Evolutionary conservation across 2,329 filamentous ascomycete species (phyloP), one percentile per base, ranked within the genome.

Genomic region (Aspergillus tubingensis): DNA sequence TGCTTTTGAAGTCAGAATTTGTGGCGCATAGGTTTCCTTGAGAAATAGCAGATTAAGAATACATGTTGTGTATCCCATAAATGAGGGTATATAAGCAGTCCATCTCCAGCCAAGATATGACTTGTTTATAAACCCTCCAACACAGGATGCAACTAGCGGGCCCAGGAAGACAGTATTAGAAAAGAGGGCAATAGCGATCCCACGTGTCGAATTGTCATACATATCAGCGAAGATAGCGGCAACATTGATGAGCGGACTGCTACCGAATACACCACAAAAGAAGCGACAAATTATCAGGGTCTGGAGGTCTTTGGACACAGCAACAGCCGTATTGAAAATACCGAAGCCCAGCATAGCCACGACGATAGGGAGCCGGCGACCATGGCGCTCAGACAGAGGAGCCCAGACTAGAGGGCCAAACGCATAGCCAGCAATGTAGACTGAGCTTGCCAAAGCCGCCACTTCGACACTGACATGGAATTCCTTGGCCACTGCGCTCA

Each of bases 241-340:
- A 0, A 86, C 89, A 64, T 88, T 89, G 0, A 86, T 90, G 0
- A 91, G 82, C 0, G 88, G 87, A 0, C 88, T 87, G 0, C 83
- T 83, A 6, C 83, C 83, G 64, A 88, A 88, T 58, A 88, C 81
- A 0, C 83, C 87, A 3, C 82, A 80, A 60, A 88, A 87, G 74
- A 90, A 90, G 1, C 88, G 80, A 0, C 85, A 86, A 27, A 89
- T 70, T 74, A 89, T 81, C 8, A 91, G 68, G 0, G 86, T 86
- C 67, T 89, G 86, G 2, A 90, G 77, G 65, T 89, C 85, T 67
- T 88, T 87, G 1, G 85, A 82, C 0, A 83, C 82, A 0, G 86
- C 88, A 0, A 81, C 86, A 1, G 76, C 88, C 63, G 90, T 88
- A 5, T 82, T 84, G 72, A 91, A 90, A 59, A 85, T 82, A 0